Evolutionary conservation across 345 rosid genomes (phyloP).

Genomic region (Pseudoturritis turrita): DNA sequence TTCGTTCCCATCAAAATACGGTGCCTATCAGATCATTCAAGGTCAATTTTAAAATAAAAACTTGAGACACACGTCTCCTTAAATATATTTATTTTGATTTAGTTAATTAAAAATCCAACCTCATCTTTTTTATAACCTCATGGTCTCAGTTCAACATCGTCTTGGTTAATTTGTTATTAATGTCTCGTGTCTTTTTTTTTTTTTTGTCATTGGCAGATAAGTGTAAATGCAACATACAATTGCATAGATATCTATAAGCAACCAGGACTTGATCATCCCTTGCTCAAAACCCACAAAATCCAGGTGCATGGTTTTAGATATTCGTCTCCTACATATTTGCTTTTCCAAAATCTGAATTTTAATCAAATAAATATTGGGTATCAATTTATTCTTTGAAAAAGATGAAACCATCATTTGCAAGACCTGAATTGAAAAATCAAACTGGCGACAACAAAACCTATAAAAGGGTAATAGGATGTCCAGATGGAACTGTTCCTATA

Average conservation of each 20-base stretch:
- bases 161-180: no score
- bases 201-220: not conserved
- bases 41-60: not conserved
- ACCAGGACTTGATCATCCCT: constrained; percentile 3
- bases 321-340: not conserved
- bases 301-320: not conserved
- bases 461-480: not conserved
- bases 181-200: no score
- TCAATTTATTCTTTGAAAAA: not conserved
- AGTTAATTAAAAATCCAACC: not conserved
- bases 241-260: constrained; percentile 7
- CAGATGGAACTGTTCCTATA: not conserved
- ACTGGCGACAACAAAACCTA: not conserved
- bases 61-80: not conserved
- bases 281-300: not conserved
- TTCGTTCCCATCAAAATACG: not conserved
- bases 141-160: no score
- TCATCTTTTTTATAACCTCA: not conserved
- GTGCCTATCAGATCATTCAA: constrained; percentile 4
- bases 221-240: not conserved
- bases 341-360: no score
- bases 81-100: not conserved
- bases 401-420: not conserved
- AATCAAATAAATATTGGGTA: not conserved
- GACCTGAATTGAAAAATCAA: not conserved